phyloP scores from a whole-genome alignment of 2,329 filamentous ascomycete species.

The Fusarium beomiforme region DNA sequence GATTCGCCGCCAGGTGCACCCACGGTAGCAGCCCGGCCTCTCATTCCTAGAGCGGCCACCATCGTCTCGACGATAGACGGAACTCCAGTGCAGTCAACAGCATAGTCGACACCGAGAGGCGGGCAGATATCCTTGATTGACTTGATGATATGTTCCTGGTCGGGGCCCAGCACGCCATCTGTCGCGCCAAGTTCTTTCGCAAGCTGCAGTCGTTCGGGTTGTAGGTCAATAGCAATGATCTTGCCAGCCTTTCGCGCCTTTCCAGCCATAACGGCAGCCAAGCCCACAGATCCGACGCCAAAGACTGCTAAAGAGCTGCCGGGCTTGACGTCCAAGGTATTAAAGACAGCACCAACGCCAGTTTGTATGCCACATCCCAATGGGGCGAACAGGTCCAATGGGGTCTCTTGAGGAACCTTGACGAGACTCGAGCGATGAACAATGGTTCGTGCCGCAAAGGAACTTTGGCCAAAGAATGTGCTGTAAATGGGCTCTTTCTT shows the following conservation, averaged over 20 bases:
- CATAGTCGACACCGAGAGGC: slow-evolving; percentile 16
- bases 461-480: slow-evolving; percentile 32
- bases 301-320: slow-evolving; percentile 18
- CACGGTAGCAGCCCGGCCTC: slow-evolving; percentile 12
- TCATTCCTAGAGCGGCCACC: slow-evolving; percentile 6
- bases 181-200: slow-evolving; percentile 23
- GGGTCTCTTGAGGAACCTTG: neutral
- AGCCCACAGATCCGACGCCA: slow-evolving; percentile 16
- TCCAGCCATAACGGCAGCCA: slow-evolving; percentile 27
- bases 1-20: slow-evolving; percentile 12
- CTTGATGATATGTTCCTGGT: neutral
- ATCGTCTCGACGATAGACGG: slow-evolving; percentile 17
- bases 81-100: slow-evolving; percentile 30
- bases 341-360: slow-evolving; percentile 17
- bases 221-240: slow-evolving; percentile 21
- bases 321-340: slow-evolving; percentile 8
- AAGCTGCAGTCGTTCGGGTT: neutral
- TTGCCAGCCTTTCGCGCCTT: neutral
- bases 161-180: neutral
- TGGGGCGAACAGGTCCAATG: slow-evolving; percentile 12
- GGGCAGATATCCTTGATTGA: neutral
- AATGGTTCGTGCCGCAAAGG: slow-evolving; percentile 10
- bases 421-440: slow-evolving; percentile 17
- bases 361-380: slow-evolving; percentile 31
- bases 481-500: neutral